Evolutionary conservation across 164 flowering plant genomes (phyloP), one percentile per base, ranked within the genome.

Genomic region (Vitis cinerea): DNA sequence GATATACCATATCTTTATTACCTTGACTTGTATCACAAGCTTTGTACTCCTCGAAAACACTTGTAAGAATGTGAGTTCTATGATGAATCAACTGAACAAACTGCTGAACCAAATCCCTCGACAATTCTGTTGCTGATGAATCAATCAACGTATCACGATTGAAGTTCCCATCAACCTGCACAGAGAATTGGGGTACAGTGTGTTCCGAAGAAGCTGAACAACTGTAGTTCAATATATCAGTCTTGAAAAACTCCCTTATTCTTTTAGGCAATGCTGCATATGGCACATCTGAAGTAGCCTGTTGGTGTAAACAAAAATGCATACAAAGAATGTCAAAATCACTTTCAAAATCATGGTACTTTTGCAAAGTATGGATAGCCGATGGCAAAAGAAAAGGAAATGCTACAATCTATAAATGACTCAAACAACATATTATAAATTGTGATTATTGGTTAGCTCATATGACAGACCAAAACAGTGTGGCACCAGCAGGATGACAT

Each of bases 221-320:
- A 55, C 49, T 65, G 63, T 71, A 53, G 50, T 77, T 78, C 58
- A 77, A 66, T 55, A 70, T 49, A 61, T 87, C 79, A 71, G 66
- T 71, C 49, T 75, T 74, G 75, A 95, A 95, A 73, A 95, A 93
- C 72, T 86, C 83, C 77, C 70, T 79, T 64, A 93, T 70, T 74
- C 82, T 74, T 6, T 1, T 31, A 68, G 99, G 97, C 50, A 95
- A 89, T 29, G 29, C 69, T 48, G 71, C 62, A 74, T 60, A 77
- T 64, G 94, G 89, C 65, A 84, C 72, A 74, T 88, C 98, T 55
- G 94, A 91, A 63, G 99, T 91, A 67, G 99, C 98, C 99, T 95
- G 86, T 77, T 74, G 27, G 19, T 50, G 77, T 17, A 71, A 9
- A 63, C 27, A 67, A 68, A 69, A 58, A 23, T 1, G 30, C 37